phyloP scores from a whole-genome alignment of 192 early-diverging fungal species.

The Jimgerdemannia flammicorona region DNA sequence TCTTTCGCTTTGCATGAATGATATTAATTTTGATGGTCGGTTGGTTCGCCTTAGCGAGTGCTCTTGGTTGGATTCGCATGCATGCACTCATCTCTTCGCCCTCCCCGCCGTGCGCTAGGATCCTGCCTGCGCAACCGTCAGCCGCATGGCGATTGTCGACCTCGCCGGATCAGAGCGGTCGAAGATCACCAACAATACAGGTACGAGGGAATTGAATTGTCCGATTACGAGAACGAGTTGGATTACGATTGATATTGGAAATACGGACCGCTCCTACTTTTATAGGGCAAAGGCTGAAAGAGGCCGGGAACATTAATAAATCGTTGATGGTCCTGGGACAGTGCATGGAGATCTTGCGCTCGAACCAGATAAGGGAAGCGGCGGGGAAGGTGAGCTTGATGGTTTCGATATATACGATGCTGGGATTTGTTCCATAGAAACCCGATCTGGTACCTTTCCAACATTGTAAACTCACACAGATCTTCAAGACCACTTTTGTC shows the following conservation, averaged over 20 bases:
- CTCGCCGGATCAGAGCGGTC: conserved; percentile 68
- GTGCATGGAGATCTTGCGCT: conserved; percentile 60
- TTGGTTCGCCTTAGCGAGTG: no score
- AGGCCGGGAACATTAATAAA: conserved; percentile 66
- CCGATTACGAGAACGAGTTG: neutral
- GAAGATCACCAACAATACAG: conserved; percentile 43
- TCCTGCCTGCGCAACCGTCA: conserved; percentile 35
- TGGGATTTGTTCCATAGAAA: conserved; percentile 9
- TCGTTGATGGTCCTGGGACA: conserved; percentile 69
- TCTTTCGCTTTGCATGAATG: no score
- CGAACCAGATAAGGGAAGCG: conserved; percentile 37
- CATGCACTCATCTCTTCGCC: neutral
- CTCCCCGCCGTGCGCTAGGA: conserved; percentile 7
- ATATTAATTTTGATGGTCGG: no score
- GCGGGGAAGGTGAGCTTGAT: conserved; percentile 32
- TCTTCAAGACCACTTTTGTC: conserved; percentile 60
- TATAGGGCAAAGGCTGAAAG: conserved; percentile 51
- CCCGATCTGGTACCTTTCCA: conserved; percentile 54
- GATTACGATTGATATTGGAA: neutral
- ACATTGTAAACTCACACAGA: conserved; percentile 64
- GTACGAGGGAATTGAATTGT: neutral
- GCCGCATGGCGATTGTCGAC: conserved; percentile 60
- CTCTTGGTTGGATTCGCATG: no score
- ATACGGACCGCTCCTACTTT: neutral
- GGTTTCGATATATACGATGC: no score